Evolutionary conservation across 306 rosid species (phyloP).

Genomic region (Carpinus viminea): DNA sequence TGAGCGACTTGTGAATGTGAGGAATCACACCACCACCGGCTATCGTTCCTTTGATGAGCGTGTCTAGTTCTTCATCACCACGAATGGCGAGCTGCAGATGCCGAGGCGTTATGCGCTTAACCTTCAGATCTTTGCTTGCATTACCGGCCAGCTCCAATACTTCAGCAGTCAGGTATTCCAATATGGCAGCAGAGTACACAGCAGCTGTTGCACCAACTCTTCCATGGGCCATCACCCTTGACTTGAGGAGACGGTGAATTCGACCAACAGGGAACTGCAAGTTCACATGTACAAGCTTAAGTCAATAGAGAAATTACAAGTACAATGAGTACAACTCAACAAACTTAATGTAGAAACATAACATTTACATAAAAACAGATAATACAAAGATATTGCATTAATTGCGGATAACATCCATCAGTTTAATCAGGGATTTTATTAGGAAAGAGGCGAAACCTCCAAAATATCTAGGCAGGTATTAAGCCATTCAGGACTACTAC

Average conservation of each 20-base stretch:
- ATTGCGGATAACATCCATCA: too few species aligned
- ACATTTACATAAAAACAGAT: too few species aligned
- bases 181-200: conserved; percentile 74
- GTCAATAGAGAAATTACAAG: conserved; percentile 39
- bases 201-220: conserved; percentile 84
- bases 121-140: conserved; percentile 78
- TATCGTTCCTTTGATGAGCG: conserved; percentile 72
- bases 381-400: too few species aligned
- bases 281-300: not conserved
- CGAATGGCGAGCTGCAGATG: conserved; percentile 82
- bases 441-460: not conserved
- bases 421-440: not conserved
- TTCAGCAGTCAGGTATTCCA: conserved; percentile 79
- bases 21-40: conserved; percentile 82
- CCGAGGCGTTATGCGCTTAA: conserved; percentile 72
- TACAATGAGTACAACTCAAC: conserved; percentile 25
- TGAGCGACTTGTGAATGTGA: conserved; percentile 74
- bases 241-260: conserved; percentile 67
- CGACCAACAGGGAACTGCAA: conserved; percentile 79
- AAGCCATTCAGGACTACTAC: not conserved
- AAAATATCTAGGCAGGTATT: not conserved
- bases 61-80: conserved; percentile 74
- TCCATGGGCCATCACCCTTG: conserved; percentile 60
- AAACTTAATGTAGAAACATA: not conserved
- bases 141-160: conserved; percentile 77